phyloP scores from a whole-genome alignment of 257 asterid genomes.

The Knoxia roxburghii region DNA sequence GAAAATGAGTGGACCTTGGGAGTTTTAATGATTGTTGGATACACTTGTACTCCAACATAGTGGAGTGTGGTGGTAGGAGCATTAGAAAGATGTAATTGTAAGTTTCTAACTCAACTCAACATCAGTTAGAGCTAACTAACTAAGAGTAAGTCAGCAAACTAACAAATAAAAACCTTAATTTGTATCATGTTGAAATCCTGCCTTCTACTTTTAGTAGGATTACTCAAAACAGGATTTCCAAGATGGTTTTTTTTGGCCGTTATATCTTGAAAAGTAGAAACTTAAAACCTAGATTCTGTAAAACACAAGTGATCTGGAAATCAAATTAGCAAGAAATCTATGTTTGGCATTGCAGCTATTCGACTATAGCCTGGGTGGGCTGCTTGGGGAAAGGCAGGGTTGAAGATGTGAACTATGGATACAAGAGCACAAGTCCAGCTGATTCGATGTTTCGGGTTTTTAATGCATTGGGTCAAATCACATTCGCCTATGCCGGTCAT shows the following conservation, averaged over 20 bases:
- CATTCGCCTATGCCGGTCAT: conserved; percentile 84
- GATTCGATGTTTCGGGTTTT: conserved; percentile 65
- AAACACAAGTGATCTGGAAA: not conserved
- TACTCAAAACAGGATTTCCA: not conserved
- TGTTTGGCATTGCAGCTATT: conserved; percentile 43
- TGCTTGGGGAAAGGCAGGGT: conserved; percentile 56
- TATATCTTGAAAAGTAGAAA: not conserved
- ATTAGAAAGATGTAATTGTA: no score
- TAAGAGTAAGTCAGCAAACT: no score
- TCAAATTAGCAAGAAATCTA: not conserved
- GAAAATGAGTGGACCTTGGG: not conserved
- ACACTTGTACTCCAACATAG: no score
- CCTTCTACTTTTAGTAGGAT: no score
- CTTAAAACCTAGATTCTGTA: not conserved
- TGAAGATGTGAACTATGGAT: conserved; percentile 56
- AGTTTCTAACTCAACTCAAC: conserved; percentile 1
- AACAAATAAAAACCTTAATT: not conserved
- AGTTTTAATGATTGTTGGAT: not conserved
- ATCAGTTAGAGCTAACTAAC: not conserved
- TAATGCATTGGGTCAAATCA: conserved; percentile 73
- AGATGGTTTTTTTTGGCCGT: not conserved
- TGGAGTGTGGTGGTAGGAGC: no score
- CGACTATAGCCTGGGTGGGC: conserved; percentile 82
- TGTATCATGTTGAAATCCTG: not conserved
- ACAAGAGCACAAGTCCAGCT: conserved; percentile 44